Base-by-base conservation (phyloP, 129 eudicot genomes). In the Pseudognaphalium luteoalbum region DNA sequence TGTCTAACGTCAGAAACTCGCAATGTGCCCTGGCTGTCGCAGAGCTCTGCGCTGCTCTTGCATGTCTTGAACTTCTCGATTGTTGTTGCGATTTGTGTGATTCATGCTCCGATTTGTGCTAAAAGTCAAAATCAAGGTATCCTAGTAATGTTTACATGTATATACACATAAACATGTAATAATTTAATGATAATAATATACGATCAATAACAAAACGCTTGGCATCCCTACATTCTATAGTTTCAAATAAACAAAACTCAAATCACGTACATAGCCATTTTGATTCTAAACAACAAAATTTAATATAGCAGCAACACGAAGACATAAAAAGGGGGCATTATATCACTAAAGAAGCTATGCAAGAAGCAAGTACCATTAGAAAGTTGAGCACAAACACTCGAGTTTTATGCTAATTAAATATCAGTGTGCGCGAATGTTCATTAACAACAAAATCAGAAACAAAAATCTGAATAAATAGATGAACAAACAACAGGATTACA, bases 21-120 rank as follows among this genome's bases (percentile, higher is more conserved):
- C 88, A 79, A 59, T 89, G 90, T 41, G 81, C 89, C 4, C 52
- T 89, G 75, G 82, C 72, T 61, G 22, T 83, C 3, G 69, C 97
- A 0, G 97, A 94, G 76, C 78, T 89, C 33, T 89, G 97, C 73
- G 44, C 92, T 4, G 97, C 89, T 14, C 89, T 91, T 74, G 84
- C 99, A 2, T 94, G 97, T 78, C 89, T 82, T 41, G 93, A 78
- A 77, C 89, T 85, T 66, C 80, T 94, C 19, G 80, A 85, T 32
- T 82, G 89, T 35, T 94, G 97, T 42, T 85, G 80, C 59, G 97
- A 94, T 1, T 44, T 94, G 33, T 94, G 93, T 54, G 83, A 61
- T 63, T 57, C 79, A 17, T 85, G 88, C 72, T 76, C 61, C 21
- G 77, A 78, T 33, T 70, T 81, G 15, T 68, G 84, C 72, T 57